Percentiles rank a stretch among this genome's conserved stretches.
phyloP scores from a whole-genome alignment of 2,329 filamentous ascomycete species.

The Fonsecaea multimorphosa region DNA sequence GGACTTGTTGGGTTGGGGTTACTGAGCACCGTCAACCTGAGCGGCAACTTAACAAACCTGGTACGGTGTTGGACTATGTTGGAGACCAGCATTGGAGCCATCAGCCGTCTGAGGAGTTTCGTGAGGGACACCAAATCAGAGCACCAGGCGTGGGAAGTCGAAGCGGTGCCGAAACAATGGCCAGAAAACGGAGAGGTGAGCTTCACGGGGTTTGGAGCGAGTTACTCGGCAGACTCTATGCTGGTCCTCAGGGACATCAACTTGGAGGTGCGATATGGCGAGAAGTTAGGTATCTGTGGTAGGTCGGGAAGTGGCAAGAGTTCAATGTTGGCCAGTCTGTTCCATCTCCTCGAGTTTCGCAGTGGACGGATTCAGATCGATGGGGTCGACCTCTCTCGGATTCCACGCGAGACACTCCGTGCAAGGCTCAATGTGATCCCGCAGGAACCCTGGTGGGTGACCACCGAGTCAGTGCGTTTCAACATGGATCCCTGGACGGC shows the following conservation, averaged over 20 bases:
- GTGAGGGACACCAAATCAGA: slow-evolving; percentile 53
- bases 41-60: slow-evolving; percentile 58
- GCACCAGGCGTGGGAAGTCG: slow-evolving; percentile 49
- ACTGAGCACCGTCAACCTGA: slow-evolving; percentile 61
- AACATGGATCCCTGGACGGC: slow-evolving; percentile 47
- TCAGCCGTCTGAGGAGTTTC: slow-evolving; percentile 63
- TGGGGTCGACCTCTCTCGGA: slow-evolving; percentile 37
- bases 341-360: slow-evolving; percentile 42
- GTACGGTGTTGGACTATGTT: slow-evolving; percentile 62
- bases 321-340: slow-evolving; percentile 39
- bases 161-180: slow-evolving; percentile 35
- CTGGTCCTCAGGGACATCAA: slow-evolving; percentile 41
- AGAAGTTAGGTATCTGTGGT: slow-evolving; percentile 47
- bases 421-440: slow-evolving; percentile 43
- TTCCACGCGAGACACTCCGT: slow-evolving; percentile 38
- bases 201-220: slow-evolving; percentile 35
- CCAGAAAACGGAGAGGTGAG: slow-evolving; percentile 37
- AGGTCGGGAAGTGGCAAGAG: slow-evolving; percentile 45
- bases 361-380: slow-evolving; percentile 41
- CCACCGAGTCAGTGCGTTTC: slow-evolving; percentile 40
- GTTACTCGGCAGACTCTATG: slow-evolving; percentile 31
- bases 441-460: slow-evolving; percentile 40
- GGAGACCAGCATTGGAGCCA: slow-evolving; percentile 64
- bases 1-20: slow-evolving; percentile 61
- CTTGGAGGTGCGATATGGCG: slow-evolving; percentile 40